Percentiles rank a stretch among this genome's conserved stretches.
These are phyloP conservation scores for Hyaloscypha bicolor DNA, from an alignment of 495 filamentous ascomycete species.

Conservation along the genomic window DNA sequence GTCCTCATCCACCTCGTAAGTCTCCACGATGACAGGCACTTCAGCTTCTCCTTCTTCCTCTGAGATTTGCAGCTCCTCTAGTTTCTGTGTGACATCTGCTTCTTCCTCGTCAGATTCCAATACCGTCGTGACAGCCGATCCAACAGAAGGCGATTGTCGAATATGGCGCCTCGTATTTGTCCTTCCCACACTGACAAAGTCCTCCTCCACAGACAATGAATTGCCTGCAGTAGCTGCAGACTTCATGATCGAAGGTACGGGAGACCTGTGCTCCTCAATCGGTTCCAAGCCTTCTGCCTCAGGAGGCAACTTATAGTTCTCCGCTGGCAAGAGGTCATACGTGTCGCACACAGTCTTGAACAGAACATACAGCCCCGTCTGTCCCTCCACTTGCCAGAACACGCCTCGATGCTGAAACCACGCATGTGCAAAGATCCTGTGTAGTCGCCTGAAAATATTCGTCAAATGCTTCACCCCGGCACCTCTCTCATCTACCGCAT, in stretches of 20 bases:
- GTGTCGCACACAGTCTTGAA: slow-evolving; percentile 96
- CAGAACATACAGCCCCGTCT: slow-evolving; percentile 86
- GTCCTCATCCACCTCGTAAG: slow-evolving; percentile 25
- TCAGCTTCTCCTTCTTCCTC: slow-evolving; percentile 33
- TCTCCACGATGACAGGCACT: slow-evolving; percentile 34
- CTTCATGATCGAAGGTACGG: slow-evolving; percentile 39
- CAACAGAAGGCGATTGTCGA: slow-evolving; percentile 70
- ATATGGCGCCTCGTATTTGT: slow-evolving; percentile 76
- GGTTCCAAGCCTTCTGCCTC: slow-evolving; percentile 82
- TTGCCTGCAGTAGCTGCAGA: slow-evolving; percentile 7
- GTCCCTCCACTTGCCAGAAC: slow-evolving; percentile 94
- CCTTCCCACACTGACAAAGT: slow-evolving; percentile 46
- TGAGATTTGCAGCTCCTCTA: slow-evolving; percentile 23
- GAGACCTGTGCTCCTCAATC: slow-evolving; percentile 33
- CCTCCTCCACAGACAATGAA: slow-evolving; percentile 36
- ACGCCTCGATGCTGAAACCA: slow-evolving; percentile 96
- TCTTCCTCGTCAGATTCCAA: slow-evolving; percentile 72
- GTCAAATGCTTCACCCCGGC: slow-evolving; percentile 79
- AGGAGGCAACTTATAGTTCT: slow-evolving; percentile 92
- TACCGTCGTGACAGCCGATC: slow-evolving; percentile 72
- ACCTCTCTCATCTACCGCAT: slow-evolving; percentile 57
- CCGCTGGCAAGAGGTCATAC: slow-evolving; percentile 84
- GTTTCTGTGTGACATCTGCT: slow-evolving; percentile 38
- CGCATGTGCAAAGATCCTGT: slow-evolving; percentile 96
- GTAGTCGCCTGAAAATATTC: slow-evolving; percentile 91